Base-by-base conservation (phyloP, 2,329 filamentous ascomycete genomes). In the Fusarium staphyleae region DNA sequence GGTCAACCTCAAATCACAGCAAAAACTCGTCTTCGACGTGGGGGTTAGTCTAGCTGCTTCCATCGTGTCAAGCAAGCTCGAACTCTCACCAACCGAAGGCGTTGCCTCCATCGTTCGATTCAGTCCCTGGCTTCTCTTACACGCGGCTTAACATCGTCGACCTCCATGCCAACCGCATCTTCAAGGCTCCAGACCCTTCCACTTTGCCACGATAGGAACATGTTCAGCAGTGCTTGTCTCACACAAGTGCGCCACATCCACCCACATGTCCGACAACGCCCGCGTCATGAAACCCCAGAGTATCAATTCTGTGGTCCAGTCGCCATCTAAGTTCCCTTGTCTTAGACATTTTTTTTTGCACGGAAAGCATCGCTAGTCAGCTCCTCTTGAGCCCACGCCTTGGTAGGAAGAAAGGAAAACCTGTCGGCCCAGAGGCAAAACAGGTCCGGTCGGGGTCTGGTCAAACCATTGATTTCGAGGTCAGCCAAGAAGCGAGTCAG, bases 221-320 rank as follows among this genome's bases (percentile, higher is more conserved):
- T 55, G 29, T 36, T 48, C 33, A 45, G 28, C 33, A 39, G 52
- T 13, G 19, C 55, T 11, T 65, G 63, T 66, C 60, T 66, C 46
- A 63, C 45, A 53, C 35, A 28, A 39, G 52, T 45, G 57, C 65
- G 63, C 57, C 63, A 65, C 60, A 66, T 50, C 58, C 45, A 36
- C 48, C 43, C 50, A 53, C 50, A 42, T 55, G 58, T 50, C 57
- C 60, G 55, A 56, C 55, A 52, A 60, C 43, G 51, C 51, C 55
- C 58, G 63, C 57, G 62, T 60, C 53, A 60, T 62, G 60, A 66
- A 66, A 60, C 60, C 50, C 33, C 42, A 33, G 39, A 44, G 28
- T 26, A 33, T 45, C 43, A 48, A 29, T 24, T 43, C 37, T 32
- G 32, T 46, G 41, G 26, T 22, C 35, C 36, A 42, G 39, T 37